Evolutionary conservation across 2,329 filamentous ascomycete genomes (phyloP).

Genomic region (Grosmannia clavigera): DNA sequence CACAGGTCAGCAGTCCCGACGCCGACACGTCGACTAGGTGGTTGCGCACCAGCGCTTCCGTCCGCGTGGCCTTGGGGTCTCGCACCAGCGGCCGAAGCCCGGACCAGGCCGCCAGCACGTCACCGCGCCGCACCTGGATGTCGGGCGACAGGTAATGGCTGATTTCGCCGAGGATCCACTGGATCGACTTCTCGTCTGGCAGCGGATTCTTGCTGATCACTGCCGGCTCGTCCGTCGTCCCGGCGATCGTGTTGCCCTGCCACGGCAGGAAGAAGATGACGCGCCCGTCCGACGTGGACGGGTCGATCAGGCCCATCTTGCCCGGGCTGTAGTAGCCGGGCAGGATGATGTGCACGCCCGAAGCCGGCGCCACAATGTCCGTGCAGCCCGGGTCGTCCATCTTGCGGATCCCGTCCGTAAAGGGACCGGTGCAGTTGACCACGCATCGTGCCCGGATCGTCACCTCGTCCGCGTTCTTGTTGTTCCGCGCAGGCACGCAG

Average conservation of each 20-base stretch:
- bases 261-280: constrained; percentile 82
- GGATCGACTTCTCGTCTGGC: constrained; percentile 64
- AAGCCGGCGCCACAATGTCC: constrained; percentile 68
- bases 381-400: constrained; percentile 60
- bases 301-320: constrained; percentile 74
- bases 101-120: constrained; percentile 73
- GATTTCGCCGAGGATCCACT: constrained; percentile 71
- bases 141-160: constrained; percentile 64
- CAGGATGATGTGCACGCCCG: constrained; percentile 72
- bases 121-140: constrained; percentile 59
- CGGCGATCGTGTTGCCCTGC: constrained; percentile 77
- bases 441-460: constrained; percentile 66
- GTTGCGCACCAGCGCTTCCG: constrained; percentile 71
- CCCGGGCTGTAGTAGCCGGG: constrained; percentile 68
- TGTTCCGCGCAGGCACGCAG: constrained; percentile 43
- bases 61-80: constrained; percentile 70
- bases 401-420: constrained; percentile 67
- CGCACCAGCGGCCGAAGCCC: constrained; percentile 65
- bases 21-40: constrained; percentile 65
- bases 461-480: constrained; percentile 44
- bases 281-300: constrained; percentile 69
- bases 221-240: constrained; percentile 67
- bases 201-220: constrained; percentile 56
- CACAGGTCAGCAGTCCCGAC: constrained; percentile 67
- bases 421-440: constrained; percentile 76